Percentiles rank a stretch among this genome's conserved stretches.
phyloP scores from a whole-genome alignment of 768 basidiomycete genomes.

The Atractiella rhizophila region DNA sequence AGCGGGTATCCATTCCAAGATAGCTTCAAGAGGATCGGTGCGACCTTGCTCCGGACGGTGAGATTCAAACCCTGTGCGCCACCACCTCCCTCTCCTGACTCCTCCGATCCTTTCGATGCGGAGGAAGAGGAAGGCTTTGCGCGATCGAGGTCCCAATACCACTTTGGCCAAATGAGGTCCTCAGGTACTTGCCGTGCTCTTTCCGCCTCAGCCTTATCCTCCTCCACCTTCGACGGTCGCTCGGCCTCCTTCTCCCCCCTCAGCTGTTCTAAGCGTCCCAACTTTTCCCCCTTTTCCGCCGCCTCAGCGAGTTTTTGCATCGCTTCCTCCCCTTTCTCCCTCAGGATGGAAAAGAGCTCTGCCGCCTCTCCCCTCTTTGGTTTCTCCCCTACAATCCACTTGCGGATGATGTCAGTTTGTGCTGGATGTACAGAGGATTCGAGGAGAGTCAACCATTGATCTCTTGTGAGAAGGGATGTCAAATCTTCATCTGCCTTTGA shows the following conservation, averaged over 20 bases:
- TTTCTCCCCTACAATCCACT: too few relatives aligned
- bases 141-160: slow-evolving; percentile 63
- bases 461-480: too few relatives aligned
- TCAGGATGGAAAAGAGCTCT: too few relatives aligned
- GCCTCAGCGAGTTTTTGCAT: background rate
- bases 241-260: slow-evolving; percentile 2
- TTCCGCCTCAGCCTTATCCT: background rate
- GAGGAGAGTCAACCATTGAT: too few relatives aligned
- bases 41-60: slow-evolving; percentile 53
- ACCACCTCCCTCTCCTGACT: slow-evolving; percentile 27
- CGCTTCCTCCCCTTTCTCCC: too few relatives aligned
- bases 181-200: background rate
- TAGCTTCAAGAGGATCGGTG: slow-evolving; percentile 60
- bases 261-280: slow-evolving; percentile 2
- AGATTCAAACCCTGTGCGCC: slow-evolving; percentile 48
- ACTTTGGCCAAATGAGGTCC: slow-evolving; percentile 54
- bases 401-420: too few relatives aligned
- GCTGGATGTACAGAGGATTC: too few relatives aligned
- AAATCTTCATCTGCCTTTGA: too few relatives aligned
- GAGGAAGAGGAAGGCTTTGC: background rate
- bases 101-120: too few relatives aligned
- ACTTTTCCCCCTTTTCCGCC: background rate
- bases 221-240: slow-evolving; percentile 7
- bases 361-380: too few relatives aligned
- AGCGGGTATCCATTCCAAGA: slow-evolving; percentile 73